phyloP scores from a whole-genome alignment of 371 early-diverging fungal species.

The Mortierella sp. region DNA sequence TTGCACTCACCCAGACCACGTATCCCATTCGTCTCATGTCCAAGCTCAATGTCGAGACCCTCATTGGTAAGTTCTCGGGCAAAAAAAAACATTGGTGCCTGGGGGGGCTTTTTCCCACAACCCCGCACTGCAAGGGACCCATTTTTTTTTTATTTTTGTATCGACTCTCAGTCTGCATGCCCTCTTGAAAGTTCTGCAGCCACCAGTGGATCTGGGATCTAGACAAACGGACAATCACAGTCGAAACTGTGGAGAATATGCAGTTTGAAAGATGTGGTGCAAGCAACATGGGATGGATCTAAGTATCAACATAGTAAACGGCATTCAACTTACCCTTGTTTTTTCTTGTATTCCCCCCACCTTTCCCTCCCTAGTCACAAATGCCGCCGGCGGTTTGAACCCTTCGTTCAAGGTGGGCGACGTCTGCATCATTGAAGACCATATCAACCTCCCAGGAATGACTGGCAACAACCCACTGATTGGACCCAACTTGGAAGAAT shows the following conservation, averaged over 20 bases:
- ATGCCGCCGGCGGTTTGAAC: slow-evolving; percentile 94
- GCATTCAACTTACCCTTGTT: too few species aligned
- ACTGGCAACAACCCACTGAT: slow-evolving; percentile 85
- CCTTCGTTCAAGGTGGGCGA: slow-evolving; percentile 84
- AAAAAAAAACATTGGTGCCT: too few species aligned
- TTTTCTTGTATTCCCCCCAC: neutral
- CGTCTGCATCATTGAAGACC: slow-evolving; percentile 90
- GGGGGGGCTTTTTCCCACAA: too few species aligned
- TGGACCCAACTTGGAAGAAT: slow-evolving; percentile 84
- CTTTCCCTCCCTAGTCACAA: slow-evolving; percentile 71
- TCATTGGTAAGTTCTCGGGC: slow-evolving; percentile 62
- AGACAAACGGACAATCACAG: too few species aligned
- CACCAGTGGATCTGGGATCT: too few species aligned
- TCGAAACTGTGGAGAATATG: too few species aligned
- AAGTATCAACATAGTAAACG: too few species aligned
- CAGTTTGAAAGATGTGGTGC: too few species aligned
- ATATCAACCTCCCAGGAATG: slow-evolving; percentile 86
- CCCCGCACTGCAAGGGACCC: slow-evolving; percentile 22
- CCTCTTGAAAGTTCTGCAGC: too few species aligned
- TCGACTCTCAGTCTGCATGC: too few species aligned
- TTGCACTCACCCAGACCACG: slow-evolving; percentile 78
- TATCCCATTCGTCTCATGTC: slow-evolving; percentile 92
- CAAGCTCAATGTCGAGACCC: slow-evolving; percentile 80
- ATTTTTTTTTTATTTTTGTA: slow-evolving; percentile 20
- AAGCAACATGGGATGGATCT: too few species aligned